These are phyloP conservation scores for Citrus inodora DNA, from an alignment of 345 rosid species.

Conservation along the genomic window DNA sequence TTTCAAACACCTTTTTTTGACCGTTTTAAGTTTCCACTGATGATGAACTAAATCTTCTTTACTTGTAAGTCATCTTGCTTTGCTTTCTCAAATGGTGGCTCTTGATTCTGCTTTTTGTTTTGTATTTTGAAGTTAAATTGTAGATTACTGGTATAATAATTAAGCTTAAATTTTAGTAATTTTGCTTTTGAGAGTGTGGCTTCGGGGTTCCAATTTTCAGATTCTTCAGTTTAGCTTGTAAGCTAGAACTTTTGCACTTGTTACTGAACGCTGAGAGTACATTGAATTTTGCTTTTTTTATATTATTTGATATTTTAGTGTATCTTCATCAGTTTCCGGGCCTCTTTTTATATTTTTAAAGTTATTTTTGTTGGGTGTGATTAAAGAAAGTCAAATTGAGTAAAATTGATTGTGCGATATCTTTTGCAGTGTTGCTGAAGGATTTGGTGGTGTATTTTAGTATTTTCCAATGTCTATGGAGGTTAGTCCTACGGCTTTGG, in stretches of 20 bases:
- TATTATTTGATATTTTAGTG: not conserved
- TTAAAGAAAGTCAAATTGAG: not conserved
- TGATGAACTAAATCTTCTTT: not conserved
- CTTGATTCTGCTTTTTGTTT: not conserved
- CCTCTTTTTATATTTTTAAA: not conserved
- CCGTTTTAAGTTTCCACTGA: not conserved
- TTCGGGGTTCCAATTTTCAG: not conserved
- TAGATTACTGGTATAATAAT: not conserved
- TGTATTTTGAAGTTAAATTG: not conserved
- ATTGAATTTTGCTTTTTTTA: no score
- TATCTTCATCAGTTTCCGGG: not conserved
- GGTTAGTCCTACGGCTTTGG: conserved; percentile 17
- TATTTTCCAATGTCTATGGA: conserved; percentile 25
- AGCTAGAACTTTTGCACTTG: not conserved
- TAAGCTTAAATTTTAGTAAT: not conserved
- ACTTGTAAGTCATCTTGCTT: not conserved
- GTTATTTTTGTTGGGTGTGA: not conserved
- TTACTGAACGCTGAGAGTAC: not conserved
- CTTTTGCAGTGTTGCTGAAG: not conserved
- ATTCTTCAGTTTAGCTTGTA: not conserved
- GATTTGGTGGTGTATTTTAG: conserved; percentile 9
- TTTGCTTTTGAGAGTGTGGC: not conserved
- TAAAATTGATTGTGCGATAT: not conserved
- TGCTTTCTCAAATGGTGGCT: not conserved
- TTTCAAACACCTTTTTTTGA: not conserved